Base-by-base conservation (phyloP, 179 eudicot genomes). In the Spergularia azorica region DNA sequence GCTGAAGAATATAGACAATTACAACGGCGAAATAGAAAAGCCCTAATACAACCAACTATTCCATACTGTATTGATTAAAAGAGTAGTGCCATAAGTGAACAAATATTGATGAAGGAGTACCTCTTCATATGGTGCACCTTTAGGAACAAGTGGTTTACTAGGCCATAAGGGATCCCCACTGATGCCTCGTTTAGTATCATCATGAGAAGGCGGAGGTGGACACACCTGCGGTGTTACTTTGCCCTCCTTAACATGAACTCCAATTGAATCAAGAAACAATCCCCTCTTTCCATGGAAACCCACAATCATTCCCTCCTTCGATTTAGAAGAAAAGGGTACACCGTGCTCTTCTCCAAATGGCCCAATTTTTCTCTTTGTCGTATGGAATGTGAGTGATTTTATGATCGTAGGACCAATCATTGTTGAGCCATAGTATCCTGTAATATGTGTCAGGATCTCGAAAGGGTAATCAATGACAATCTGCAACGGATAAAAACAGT, bases 261-360 rank as follows among this genome's bases (percentile, higher is more conserved):
- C 97, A n/a, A 92, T 86, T 46, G 97, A 88, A 77, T 92, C 97
- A 43, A 92, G 62, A 77, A 90, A 92, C 72, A 89, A 61, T 67
- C 97, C 97, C 61, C 77, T 87, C 80, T 88, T 86, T 60, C 97
- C 97, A 86, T 91, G 92, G 86, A 92, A 88, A 60, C 97, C 97
- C 63, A 92, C 89, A 63, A 92, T 84, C 76, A 64, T 80, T 67
- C 97, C 93, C 75, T 88, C 92, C 75, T 77, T 87, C 50, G 79
- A 73, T 43, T 91, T 83, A 72, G 90, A 84, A 15, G 93, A 68
- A 77, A 92, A 92, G 32, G 84, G 63, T 21, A 79, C 70, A 69
- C 97, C 95, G 70, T 73, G 82, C 79, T 91, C 95, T 43, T 91
- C 97, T 56, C 97, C 97, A 72, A 67, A 91, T 15, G 97, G 97